phyloP scores from a whole-genome alignment of 176 grass and related monocot genomes.

The sorghum (Sorghum bicolor) region Sorghum_bicolor_NCBIv3 NC_012870.2:67194001-67194500 shows the following conservation, averaged over 20 bases:
- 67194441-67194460: constrained; percentile 34
- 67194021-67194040: background rate
- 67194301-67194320: constrained; percentile 25
- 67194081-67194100: background rate
- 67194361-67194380: constrained; percentile 27
- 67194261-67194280: constrained; percentile 35
- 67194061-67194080: background rate
- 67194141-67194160: constrained; percentile 2
- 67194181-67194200: background rate
- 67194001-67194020: constrained; percentile 42
- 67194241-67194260: constrained; percentile 71
- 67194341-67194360: background rate
- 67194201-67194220: background rate
- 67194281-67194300: constrained; percentile 33
- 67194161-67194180: background rate
- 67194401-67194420: constrained; percentile 32
- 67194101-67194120: background rate
- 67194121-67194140: background rate
- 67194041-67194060: background rate
- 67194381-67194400: background rate
- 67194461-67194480: background rate
- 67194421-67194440: constrained; percentile 39
- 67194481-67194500: constrained; percentile 41
- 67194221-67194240: background rate
- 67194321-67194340: background rate